Conservation (phyloP, 306 rosid species). For the Crotalaria pallida region DNA sequence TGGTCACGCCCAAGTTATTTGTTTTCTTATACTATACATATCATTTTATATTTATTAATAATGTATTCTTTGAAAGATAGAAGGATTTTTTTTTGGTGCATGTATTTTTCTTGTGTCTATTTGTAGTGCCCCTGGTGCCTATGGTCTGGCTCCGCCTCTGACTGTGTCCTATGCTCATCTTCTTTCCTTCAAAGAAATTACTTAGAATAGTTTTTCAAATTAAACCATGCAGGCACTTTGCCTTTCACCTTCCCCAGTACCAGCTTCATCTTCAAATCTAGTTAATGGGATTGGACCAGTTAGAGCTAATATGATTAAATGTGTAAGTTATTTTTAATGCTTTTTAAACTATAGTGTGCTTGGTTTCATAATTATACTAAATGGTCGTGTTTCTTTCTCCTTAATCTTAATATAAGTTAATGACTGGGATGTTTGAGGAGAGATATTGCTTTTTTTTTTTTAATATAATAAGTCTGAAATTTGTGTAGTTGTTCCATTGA, state of each 20-base stretch:
- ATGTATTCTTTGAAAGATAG: too few relatives aligned
- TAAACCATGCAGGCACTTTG: conserved; percentile 66
- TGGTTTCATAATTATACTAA: neutral
- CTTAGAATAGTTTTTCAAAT: neutral
- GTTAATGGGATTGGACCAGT: conserved; percentile 55
- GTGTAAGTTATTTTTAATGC: conserved; percentile 47
- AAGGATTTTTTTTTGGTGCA: too few relatives aligned
- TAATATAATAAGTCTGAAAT: conserved; percentile 15
- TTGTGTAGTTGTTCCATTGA: conserved; percentile 13
- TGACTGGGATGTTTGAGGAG: neutral
- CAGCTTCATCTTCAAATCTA: conserved; percentile 24
- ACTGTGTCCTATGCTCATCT: neutral
- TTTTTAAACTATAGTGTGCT: neutral
- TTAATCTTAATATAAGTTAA: conserved; percentile 14
- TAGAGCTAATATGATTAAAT: conserved; percentile 77
- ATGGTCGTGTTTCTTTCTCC: neutral
- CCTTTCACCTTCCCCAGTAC: conserved; percentile 30
- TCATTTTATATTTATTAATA: too few relatives aligned
- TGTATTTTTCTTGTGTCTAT: too few relatives aligned
- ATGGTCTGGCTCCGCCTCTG: too few relatives aligned
- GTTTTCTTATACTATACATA: too few relatives aligned
- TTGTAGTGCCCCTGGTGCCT: too few relatives aligned
- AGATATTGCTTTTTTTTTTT: conserved; percentile 3
- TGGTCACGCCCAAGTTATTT: too few relatives aligned
- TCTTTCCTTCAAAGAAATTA: neutral